Percentiles rank a stretch among this genome's conserved stretches.
Conservation (phyloP, 2,329 filamentous ascomycete genomes). For the Trichoderma sp. region DNA sequence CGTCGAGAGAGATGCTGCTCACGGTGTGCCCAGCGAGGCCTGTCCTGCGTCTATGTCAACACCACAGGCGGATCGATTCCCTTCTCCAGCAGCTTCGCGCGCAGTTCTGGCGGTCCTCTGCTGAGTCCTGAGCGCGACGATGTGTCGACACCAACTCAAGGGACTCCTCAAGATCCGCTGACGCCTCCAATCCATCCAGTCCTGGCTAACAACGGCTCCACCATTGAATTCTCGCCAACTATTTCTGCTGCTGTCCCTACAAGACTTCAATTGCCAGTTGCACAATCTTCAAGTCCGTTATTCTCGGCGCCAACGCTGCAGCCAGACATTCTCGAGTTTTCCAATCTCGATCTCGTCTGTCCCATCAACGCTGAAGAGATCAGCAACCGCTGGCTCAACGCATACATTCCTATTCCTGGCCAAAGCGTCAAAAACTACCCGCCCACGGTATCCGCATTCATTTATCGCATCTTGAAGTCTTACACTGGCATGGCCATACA, state of each 20-base stretch:
- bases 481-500: conserved; percentile 46
- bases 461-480: conserved; percentile 49
- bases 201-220: background rate
- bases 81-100: conserved; percentile 4
- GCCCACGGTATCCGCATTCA: conserved; percentile 43
- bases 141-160: background rate
- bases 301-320: background rate
- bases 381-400: conserved; percentile 53
- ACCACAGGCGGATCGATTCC: background rate
- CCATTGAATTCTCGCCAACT: conserved; percentile 4
- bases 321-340: conserved; percentile 40
- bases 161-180: background rate
- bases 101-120: background rate
- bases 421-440: conserved; percentile 50
- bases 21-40: background rate
- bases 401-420: conserved; percentile 50
- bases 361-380: conserved; percentile 53
- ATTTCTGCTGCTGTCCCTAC: background rate
- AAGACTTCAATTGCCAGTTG: background rate
- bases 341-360: conserved; percentile 45
- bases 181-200: conserved; percentile 7
- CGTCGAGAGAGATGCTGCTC: conserved; percentile 19
- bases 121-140: conserved; percentile 19
- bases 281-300: background rate
- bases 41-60: conserved; percentile 3